Conservation (phyloP, 2,329 filamentous ascomycete species). For the Simplicillium sp. region DNA sequence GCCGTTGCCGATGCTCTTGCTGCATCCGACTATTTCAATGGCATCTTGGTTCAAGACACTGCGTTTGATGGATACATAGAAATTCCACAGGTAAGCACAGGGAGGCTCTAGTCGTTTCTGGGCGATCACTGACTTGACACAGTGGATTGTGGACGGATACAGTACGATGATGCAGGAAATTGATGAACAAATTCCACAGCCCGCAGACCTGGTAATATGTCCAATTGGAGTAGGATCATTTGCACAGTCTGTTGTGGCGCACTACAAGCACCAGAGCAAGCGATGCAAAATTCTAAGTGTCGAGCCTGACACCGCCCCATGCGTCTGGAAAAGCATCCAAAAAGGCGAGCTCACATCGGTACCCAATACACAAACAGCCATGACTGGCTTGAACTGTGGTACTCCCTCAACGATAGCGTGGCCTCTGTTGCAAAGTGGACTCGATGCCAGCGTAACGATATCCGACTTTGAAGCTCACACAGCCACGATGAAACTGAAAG, state of each 20-base stretch:
- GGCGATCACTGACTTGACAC: background rate
- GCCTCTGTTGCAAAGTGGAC: conserved; percentile 44
- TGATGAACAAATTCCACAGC: conserved; percentile 44
- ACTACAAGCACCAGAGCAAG: conserved; percentile 44
- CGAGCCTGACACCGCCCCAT: conserved; percentile 58
- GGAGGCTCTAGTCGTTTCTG: background rate
- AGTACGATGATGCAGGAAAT: conserved; percentile 61
- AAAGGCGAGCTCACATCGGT: conserved; percentile 38
- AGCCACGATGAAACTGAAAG: conserved; percentile 43
- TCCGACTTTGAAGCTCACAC: conserved; percentile 53
- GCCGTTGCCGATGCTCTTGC: conserved; percentile 40
- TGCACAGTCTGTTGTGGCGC: conserved; percentile 56
- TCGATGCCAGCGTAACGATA: conserved; percentile 52
- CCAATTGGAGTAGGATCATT: conserved; percentile 65
- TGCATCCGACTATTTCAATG: conserved; percentile 24
- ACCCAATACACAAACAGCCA: conserved; percentile 53
- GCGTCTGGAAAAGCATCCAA: conserved; percentile 43
- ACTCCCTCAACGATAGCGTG: conserved; percentile 59
- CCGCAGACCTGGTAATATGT: conserved; percentile 41
- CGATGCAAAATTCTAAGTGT: conserved; percentile 47
- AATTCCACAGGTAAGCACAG: conserved; percentile 42
- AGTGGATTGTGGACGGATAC: conserved; percentile 74
- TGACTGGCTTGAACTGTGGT: conserved; percentile 66
- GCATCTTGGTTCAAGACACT: conserved; percentile 58
- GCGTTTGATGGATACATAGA: conserved; percentile 57